Conservation (phyloP, 805 yeast genomes). For the Metschnikowia colocasiae region DNA sequence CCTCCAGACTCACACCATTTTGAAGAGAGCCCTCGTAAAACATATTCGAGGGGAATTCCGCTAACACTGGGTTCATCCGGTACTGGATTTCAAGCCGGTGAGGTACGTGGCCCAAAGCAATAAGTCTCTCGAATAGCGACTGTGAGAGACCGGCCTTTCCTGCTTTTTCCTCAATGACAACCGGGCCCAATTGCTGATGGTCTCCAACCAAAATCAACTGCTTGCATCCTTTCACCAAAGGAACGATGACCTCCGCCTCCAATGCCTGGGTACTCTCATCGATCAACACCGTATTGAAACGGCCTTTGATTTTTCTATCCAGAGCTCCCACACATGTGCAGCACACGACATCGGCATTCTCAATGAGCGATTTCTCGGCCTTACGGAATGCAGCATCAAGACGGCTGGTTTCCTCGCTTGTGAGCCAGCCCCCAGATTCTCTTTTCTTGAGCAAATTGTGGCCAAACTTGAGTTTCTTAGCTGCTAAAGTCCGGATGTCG, state of each 20-base stretch:
- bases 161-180: slow-evolving; percentile 73
- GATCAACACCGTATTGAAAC: slow-evolving; percentile 75
- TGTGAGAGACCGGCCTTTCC: slow-evolving; percentile 84
- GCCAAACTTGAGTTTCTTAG: background rate
- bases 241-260: slow-evolving; percentile 88
- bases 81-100: slow-evolving; percentile 87
- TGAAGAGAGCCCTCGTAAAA: slow-evolving; percentile 90
- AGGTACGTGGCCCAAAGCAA: slow-evolving; percentile 78
- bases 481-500: background rate
- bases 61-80: slow-evolving; percentile 87
- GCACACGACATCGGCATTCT: slow-evolving; percentile 73
- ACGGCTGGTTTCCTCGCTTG: slow-evolving; percentile 7
- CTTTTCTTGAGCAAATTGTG: background rate
- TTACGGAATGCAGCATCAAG: slow-evolving; percentile 14
- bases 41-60: slow-evolving; percentile 87
- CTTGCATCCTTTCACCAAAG: slow-evolving; percentile 83
- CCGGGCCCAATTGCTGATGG: slow-evolving; percentile 94
- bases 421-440: slow-evolving; percentile 10
- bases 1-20: slow-evolving; percentile 81
- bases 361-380: slow-evolving; percentile 49
- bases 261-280: slow-evolving; percentile 95
- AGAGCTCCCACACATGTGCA: slow-evolving; percentile 93
- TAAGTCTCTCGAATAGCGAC: slow-evolving; percentile 82
- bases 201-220: slow-evolving; percentile 92
- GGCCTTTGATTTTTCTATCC: slow-evolving; percentile 56